A percentile compares a stretch with the other conserved stretches of the same genome.
phyloP scores from a whole-genome alignment of 495 filamentous ascomycete genomes.

The Penicillium steckii region DNA sequence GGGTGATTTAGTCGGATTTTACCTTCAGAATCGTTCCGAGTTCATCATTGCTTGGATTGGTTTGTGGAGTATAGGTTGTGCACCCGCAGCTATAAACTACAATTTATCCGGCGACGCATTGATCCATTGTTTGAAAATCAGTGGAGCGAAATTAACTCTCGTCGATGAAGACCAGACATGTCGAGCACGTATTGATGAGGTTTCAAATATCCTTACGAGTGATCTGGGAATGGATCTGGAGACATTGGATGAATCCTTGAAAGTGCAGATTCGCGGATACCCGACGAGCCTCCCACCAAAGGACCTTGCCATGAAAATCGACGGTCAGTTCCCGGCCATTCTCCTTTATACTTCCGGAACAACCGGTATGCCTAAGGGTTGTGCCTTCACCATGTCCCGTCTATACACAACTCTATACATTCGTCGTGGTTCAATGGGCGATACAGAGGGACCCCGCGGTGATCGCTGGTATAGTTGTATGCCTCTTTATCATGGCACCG shows the following conservation, averaged over 20 bases:
- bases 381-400: slow-evolving; percentile 48
- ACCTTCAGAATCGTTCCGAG: slow-evolving; percentile 66
- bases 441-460: slow-evolving; percentile 38
- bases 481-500: slow-evolving; percentile 81
- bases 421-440: slow-evolving; percentile 24
- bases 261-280: slow-evolving; percentile 45
- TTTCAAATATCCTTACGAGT: slow-evolving; percentile 41
- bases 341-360: slow-evolving; percentile 73
- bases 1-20: slow-evolving; percentile 68
- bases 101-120: slow-evolving; percentile 65
- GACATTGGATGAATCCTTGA: slow-evolving; percentile 47
- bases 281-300: slow-evolving; percentile 44
- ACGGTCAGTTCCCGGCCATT: slow-evolving; percentile 51
- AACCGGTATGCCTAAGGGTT: slow-evolving; percentile 65
- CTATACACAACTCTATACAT: slow-evolving; percentile 27
- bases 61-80: slow-evolving; percentile 61
- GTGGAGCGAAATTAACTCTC: slow-evolving; percentile 56
- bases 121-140: slow-evolving; percentile 66
- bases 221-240: slow-evolving; percentile 55
- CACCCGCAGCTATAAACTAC: slow-evolving; percentile 72
- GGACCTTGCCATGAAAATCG: slow-evolving; percentile 37
- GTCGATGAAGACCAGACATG: slow-evolving; percentile 63
- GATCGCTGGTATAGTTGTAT: slow-evolving; percentile 76
- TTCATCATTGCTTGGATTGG: slow-evolving; percentile 66
- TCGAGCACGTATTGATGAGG: slow-evolving; percentile 54